Evolutionary conservation across 192 early-diverging fungal genomes (phyloP), one percentile per base, ranked within the genome.

Genomic region (Entomortierella parvispora): DNA sequence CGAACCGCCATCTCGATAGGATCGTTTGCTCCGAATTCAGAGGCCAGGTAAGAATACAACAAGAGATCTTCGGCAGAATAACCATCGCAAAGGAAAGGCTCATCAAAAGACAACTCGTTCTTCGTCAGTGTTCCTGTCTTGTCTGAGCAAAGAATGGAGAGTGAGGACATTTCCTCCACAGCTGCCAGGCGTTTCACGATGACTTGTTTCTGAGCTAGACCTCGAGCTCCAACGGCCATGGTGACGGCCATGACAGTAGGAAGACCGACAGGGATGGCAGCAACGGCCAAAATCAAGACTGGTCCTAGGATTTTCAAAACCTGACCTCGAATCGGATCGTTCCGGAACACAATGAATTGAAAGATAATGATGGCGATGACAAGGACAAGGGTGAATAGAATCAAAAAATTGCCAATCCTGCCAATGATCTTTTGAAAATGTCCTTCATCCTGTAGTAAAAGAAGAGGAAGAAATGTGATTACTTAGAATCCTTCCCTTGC

Each of bases 341-440:
- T 70, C n/a, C 69, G 37, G 32, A 78, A 79, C 4, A 69, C 72
- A 31, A 87, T 72, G 45, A 89, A 68, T 37, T 91, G 72, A 63
- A 88, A 85, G 47, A 93, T 82, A 67, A 95, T 89, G 56, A 96
- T 88, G 48, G 96, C 85, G 52, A 90, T 48, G 47, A 93, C 92
- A 55, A 93, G 83, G 18, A 88, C 62, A 18, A 92, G 59, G 25
- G 91, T 93, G 74, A 95, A 91, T 50, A 91, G 76, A 56, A 97
- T 90, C 23, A 97, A 84, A 80, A 96, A 94, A 83, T 97, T 95
- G 43, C 96, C 96, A 71, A 97, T 95, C 70, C 85, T 85, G 86
- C 91, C 90, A 83, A 97, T 91, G 68, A 96, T 87, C 85, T 95
- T 96, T 80, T 97, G 96, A 84, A 97, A 97, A 79, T 97, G 96